Evolutionary conservation across 2,329 filamentous ascomycete species (phyloP), one percentile per base, ranked within the genome.

Genomic region (Ophiostoma ulmi): DNA sequence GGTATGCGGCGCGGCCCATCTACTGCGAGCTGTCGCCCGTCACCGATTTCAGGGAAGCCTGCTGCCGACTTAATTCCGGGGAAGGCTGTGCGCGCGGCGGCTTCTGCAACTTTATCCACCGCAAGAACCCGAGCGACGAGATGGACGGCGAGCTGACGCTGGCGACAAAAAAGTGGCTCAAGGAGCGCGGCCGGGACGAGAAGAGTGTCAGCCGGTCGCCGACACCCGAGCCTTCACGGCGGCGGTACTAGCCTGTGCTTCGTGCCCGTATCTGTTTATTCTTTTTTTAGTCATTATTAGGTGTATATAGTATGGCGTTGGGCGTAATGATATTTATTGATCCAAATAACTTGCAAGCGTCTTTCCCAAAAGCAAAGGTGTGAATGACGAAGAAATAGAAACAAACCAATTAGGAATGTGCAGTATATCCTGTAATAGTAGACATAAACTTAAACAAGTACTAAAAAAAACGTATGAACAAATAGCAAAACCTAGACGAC

Each of bases 61-160:
- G 95, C 80, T 99, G 95, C 82, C 88, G 95, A 70, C 85, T 98
- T 36, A 99, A 99, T 78, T 91, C 88, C 55, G 95, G 95, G 73
- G 95, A 98, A 81, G 95, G 95, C 64, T 99, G 95, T 81, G 93
- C 97, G 63, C 87, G 95, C 74, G 95, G 94, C 73, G 95, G 95
- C 41, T 98, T 98, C 84, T 99, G 95, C 86, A 99, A 99, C 81
- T 99, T 99, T 80, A 99, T 99, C 75, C 95, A 99, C 80, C 88
- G 95, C 78, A 99, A 99, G 85, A 95, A 98, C 79, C 95, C 95
- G 4, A 88, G 87, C 75, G 84, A 92, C 13, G 94, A 98, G 82
- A 83, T 99, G 76, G 95, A 99, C 73, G 84, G 90, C 74, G 95
- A 99, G 75, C 80, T 99, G 76, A 89, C 91, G 74, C 85, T 98